phyloP scores from a whole-genome alignment of 495 filamentous ascomycete species.

The Penicillium lagena region DNA sequence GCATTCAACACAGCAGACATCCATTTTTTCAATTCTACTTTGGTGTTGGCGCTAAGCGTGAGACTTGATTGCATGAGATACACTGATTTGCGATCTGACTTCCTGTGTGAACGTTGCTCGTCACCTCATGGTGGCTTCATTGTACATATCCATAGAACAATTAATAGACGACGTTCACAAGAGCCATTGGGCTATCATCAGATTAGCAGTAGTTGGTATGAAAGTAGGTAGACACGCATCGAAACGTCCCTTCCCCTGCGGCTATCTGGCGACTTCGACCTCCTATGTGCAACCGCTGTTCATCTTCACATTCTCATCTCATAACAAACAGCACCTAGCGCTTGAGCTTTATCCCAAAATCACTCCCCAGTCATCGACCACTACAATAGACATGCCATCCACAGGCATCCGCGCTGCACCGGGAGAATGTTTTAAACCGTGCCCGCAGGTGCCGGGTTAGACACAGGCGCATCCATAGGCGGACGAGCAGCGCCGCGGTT shows the following conservation, averaged over 20 bases:
- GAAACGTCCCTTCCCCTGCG: neutral
- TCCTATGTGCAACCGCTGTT: no score
- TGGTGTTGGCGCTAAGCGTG: neutral
- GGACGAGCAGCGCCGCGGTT: slow-evolving; percentile 5
- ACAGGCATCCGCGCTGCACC: neutral
- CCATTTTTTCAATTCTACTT: neutral
- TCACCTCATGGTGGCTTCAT: neutral
- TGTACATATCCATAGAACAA: neutral
- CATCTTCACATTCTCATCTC: no score
- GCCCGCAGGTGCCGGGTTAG: slow-evolving; percentile 7
- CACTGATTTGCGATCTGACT: neutral
- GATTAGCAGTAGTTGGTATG: neutral
- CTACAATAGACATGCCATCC: neutral
- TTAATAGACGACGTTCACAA: neutral
- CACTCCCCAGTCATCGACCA: neutral
- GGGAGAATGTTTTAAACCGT: slow-evolving; percentile 3
- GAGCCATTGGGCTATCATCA: neutral
- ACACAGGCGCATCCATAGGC: slow-evolving; percentile 27
- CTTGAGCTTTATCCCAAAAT: no score
- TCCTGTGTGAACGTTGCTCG: no score
- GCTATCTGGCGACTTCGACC: no score
- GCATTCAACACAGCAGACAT: slow-evolving; percentile 1
- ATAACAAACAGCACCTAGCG: no score
- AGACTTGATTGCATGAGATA: slow-evolving; percentile 3
- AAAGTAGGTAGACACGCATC: no score